phyloP scores from a whole-genome alignment of 2,329 filamentous ascomycete species.

The Moelleriella libera region DNA sequence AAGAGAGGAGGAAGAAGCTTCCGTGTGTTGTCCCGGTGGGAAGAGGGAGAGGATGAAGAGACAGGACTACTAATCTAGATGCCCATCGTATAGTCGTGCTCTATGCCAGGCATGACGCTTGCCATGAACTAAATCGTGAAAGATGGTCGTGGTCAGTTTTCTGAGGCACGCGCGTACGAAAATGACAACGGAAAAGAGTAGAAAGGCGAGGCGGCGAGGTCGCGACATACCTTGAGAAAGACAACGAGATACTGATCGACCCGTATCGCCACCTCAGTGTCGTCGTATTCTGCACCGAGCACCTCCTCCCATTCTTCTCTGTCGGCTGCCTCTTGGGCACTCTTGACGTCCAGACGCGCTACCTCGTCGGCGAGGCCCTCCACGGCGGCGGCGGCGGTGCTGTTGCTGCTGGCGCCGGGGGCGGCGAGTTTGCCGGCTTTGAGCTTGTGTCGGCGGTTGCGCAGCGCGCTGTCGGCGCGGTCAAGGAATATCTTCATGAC shows the following conservation, averaged over 20 bases:
- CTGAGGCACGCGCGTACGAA: not conserved
- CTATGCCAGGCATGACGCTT: slow-evolving; percentile 89
- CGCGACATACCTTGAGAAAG: slow-evolving; percentile 55
- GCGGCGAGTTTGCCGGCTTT: slow-evolving; percentile 36
- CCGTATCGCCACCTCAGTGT: slow-evolving; percentile 62
- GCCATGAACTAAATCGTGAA: slow-evolving; percentile 47
- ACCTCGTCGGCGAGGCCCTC: slow-evolving; percentile 80
- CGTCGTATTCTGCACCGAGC: slow-evolving; percentile 45
- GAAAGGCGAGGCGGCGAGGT: not conserved
- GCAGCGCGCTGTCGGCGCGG: slow-evolving; percentile 83
- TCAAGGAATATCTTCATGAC: slow-evolving; percentile 98
- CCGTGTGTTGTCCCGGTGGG: no score
- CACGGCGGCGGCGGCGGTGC: slow-evolving; percentile 45
- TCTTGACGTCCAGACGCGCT: slow-evolving; percentile 44
- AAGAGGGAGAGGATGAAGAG: no score
- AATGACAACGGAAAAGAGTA: not conserved
- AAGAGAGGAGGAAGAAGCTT: no score
- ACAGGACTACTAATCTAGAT: slow-evolving; percentile 34
- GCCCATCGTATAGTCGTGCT: slow-evolving; percentile 96
- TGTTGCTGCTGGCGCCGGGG: no score
- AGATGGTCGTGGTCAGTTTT: not conserved
- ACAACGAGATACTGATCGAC: slow-evolving; percentile 85
- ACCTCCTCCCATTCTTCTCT: slow-evolving; percentile 54
- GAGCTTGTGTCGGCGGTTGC: slow-evolving; percentile 74
- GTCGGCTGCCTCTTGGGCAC: slow-evolving; percentile 35